Percentiles rank a stretch among this genome's conserved stretches.
Conservation (phyloP, 2,329 filamentous ascomycete species). For the Hypoxylon sp. region DNA sequence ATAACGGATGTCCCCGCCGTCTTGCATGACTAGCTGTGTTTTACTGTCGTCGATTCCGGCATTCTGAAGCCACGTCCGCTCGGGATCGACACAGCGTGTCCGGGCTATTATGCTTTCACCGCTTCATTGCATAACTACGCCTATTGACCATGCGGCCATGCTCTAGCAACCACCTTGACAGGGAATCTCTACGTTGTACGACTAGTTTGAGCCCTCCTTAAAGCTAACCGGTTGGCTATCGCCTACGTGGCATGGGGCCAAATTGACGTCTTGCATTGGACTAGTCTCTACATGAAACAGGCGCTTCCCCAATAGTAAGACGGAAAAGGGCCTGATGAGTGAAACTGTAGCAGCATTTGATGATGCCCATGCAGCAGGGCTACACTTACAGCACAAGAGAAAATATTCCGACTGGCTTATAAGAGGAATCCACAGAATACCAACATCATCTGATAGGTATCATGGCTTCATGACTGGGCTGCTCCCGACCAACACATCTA, state of each 20-base stretch:
- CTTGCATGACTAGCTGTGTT: constrained; percentile 19
- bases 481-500: constrained; percentile 26
- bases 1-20: constrained; percentile 13
- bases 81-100: constrained; percentile 26
- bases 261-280: constrained; percentile 35
- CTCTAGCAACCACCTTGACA: constrained; percentile 24
- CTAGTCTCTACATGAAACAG: constrained; percentile 44
- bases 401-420: constrained; percentile 40
- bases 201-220: constrained; percentile 23
- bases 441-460: constrained; percentile 41
- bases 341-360: constrained; percentile 40
- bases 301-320: constrained; percentile 39
- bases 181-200: constrained; percentile 31
- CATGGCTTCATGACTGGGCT: constrained; percentile 11
- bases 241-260: constrained; percentile 42
- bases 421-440: constrained; percentile 23
- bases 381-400: constrained; percentile 29
- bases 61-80: constrained; percentile 21
- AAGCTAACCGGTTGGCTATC: constrained; percentile 30
- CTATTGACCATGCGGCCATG: constrained; percentile 1
- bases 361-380: constrained; percentile 36
- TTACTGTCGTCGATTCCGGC: constrained; percentile 10
- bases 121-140: constrained; percentile 34
- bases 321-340: constrained; percentile 24
- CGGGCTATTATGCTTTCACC: constrained; percentile 35